Conservation (phyloP, 495 filamentous ascomycete genomes). For the Trichoderma reesei region DNA sequence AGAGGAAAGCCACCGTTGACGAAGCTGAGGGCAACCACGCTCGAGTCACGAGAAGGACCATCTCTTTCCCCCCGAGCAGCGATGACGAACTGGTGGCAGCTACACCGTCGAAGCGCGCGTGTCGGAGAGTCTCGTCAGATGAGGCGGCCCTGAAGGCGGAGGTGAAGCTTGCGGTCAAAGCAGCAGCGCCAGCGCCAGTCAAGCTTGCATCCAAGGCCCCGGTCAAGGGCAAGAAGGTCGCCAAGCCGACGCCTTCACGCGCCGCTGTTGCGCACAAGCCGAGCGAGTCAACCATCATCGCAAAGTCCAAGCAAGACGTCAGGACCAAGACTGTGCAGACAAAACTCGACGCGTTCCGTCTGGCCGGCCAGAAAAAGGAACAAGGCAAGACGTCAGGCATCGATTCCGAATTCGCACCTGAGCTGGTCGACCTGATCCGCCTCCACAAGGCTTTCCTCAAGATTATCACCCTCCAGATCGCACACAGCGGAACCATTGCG, state of each 20-base stretch:
- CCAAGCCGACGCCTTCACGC: conserved; percentile 9
- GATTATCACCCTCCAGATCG: conserved; percentile 47
- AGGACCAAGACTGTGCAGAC: conserved; percentile 10
- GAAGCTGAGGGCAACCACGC: conserved; percentile 8
- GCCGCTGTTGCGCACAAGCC: neutral
- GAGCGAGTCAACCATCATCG: conserved; percentile 3
- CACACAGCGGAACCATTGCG: conserved; percentile 52
- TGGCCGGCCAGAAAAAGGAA: conserved; percentile 6
- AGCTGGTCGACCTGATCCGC: conserved; percentile 46
- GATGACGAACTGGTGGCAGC: conserved; percentile 13
- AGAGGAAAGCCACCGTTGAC: conserved; percentile 21
- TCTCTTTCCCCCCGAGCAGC: conserved; percentile 24
- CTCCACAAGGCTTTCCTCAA: conserved; percentile 49
- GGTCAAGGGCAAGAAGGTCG: conserved; percentile 10
- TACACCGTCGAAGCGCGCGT: neutral
- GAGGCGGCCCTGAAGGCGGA: neutral
- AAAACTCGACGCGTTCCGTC: conserved; percentile 13
- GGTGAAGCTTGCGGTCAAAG: neutral
- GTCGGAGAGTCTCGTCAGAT: neutral
- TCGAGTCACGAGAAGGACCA: neutral
- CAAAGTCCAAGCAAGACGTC: neutral
- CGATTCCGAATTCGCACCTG: conserved; percentile 36
- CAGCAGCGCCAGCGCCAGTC: neutral
- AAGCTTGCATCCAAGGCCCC: neutral
- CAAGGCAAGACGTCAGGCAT: neutral